Base-by-base conservation (phyloP, 305 asterid genomes). In the Stenogyne calaminthoides region DNA sequence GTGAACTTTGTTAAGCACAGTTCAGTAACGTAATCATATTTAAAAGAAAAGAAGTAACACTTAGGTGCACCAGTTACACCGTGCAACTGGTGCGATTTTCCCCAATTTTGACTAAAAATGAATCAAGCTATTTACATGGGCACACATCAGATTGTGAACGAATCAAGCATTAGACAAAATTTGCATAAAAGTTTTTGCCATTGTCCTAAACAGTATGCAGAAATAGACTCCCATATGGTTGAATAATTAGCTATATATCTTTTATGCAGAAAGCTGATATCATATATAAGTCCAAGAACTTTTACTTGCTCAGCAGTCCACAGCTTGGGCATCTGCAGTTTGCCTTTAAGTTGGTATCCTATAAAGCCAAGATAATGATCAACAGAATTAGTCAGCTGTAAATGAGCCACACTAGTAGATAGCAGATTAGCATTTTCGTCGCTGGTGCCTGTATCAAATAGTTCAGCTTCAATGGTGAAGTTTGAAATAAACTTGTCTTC, bases 281-380 rank as follows among this genome's bases (percentile, higher is more conserved):
- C 36, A 78, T 25, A 36, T 70, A 11, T 6, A 66, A 57, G 77
- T 66, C 54, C 67, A 74, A 78, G 44, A 64, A 51, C 27, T 2
- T 39, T 77, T 87, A 94, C 99, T 69, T 85, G 92, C 83, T 94
- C 99, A 72, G 99, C 97, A 71, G 86, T 81, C 99, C 99, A 94
- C 70, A 91, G 91, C 83, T 85, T 90, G 54, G 99, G 99, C 83
- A 64, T 77, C 76, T 81, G 82, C 86, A 91, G 66, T 80, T 80
- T 86, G 75, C 97, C 97, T 59, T 52, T 82, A 65, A 94, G 93
- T 54, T 79, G 82, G 79, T 90, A 86, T 64, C 97, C 99, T 36
- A 80, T 70, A 83, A 91, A 94, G 64, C 99, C 99, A 75, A 86
- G 85, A 80, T 70, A 64, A 70, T 76, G 74, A 77, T 89, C 88